Conservation (phyloP, 306 rosid genomes). For the Quercus bicolor region DNA sequence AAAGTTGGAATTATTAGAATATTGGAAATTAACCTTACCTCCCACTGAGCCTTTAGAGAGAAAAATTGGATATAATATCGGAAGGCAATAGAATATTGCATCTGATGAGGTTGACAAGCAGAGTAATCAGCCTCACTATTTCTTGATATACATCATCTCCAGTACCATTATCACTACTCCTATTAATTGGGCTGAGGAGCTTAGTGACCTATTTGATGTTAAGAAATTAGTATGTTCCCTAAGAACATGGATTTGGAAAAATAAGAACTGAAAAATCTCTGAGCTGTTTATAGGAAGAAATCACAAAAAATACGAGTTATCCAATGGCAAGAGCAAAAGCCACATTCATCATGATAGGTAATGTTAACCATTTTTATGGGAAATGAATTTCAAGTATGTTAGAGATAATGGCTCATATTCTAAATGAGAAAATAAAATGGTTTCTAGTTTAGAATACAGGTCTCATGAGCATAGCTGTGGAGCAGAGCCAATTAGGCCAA, state of each 20-base stretch:
- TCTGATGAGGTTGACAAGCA: background rate
- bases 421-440: no score
- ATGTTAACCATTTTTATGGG: background rate
- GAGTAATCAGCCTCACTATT: background rate
- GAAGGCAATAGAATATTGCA: background rate
- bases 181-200: background rate
- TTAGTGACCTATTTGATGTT: background rate
- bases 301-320: background rate
- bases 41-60: background rate
- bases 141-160: background rate
- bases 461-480: no score
- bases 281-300: background rate
- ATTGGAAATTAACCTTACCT: background rate
- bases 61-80: background rate
- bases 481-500: no score
- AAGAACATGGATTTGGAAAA: background rate
- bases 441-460: no score
- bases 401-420: no score
- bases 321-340: background rate
- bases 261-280: background rate
- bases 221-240: background rate
- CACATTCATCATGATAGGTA: background rate
- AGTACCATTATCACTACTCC: background rate
- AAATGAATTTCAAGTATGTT: background rate
- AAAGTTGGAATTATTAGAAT: background rate